Base-by-base conservation (phyloP, 345 rosid species). In the Nephelium lappaceum region DNA sequence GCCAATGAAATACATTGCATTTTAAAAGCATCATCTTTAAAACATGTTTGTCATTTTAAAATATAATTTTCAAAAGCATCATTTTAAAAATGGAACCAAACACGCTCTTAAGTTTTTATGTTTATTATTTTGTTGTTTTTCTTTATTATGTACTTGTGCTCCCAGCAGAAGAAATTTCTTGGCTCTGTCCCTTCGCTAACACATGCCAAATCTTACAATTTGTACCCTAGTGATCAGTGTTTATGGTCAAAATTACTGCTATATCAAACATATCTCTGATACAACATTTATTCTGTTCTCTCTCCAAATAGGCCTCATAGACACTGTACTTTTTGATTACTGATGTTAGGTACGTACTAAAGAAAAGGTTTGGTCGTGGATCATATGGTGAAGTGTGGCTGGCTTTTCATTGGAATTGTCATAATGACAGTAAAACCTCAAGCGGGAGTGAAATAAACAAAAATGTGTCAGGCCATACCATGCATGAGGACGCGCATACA, bases 331-430 rank as follows among this genome's bases (percentile, higher is more conserved):
- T 79, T 67, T 63, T 84, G 70, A 72, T 82, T 75, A 39, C 55
- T 23, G 21, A 60, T 60, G 27, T 60, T 84, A 95, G 98, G 84
- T 95, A 95, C 84, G 84, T 86, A 69, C 83, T 95, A 73, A 93
- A 92, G 91, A 95, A 87, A 87, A 87, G 92, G 81, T 92, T 86
- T 88, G 98, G 94, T 66, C 98, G 89, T 36, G 98, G 98, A 84
- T 88, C 97, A 71, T 91, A 92, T 79, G 98, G 98, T 67, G 98
- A 95, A 85, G 98, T 95, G 49, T 95, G 98, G 98, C 83, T 95
- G 83, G 97, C 97, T 67, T 87, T 91, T 85, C 89, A 89, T 76
- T 91, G 97, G 98, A 86, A 90, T 82, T 95, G 94, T 81, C 84
- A 90, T 75, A 81, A 85, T 81, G 89, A 84, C 60, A 74, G 39